phyloP scores from a whole-genome alignment of 2,329 filamentous ascomycete species.

The Exophiala alcalophila region DNA sequence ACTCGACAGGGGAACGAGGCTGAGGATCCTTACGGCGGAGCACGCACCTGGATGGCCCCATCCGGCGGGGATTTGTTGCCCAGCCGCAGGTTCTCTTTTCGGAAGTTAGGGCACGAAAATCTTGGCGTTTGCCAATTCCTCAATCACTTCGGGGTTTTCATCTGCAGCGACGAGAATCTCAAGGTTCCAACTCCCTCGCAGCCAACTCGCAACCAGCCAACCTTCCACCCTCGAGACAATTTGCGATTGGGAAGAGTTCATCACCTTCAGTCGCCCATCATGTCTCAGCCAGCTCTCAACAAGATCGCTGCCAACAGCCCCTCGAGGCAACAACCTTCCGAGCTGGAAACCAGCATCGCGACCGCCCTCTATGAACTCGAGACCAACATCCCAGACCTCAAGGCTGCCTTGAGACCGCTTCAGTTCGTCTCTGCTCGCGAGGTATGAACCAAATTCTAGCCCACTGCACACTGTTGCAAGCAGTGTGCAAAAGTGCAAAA shows the following conservation, averaged over 20 bases:
- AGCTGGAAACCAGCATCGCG: slow-evolving; percentile 96
- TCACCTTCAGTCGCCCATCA: slow-evolving; percentile 45
- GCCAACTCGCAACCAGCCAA: slow-evolving; percentile 14
- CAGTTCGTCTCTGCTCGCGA: slow-evolving; percentile 99
- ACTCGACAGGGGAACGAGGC: too few relatives aligned
- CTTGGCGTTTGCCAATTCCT: slow-evolving; percentile 12
- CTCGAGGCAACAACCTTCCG: slow-evolving; percentile 90
- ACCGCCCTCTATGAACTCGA: slow-evolving; percentile 98
- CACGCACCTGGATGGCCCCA: too few relatives aligned
- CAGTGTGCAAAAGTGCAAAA: neutral
- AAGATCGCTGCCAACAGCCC: slow-evolving; percentile 98
- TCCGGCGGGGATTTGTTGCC: neutral
- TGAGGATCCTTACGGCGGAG: neutral
- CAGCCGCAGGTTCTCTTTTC: slow-evolving; percentile 6
- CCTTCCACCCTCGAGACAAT: slow-evolving; percentile 22
- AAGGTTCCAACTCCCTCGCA: neutral
- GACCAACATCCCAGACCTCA: slow-evolving; percentile 98
- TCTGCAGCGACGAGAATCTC: slow-evolving; percentile 1
- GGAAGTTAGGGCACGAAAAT: slow-evolving; percentile 20
- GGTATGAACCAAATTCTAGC: slow-evolving; percentile 57
- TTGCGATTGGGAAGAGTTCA: slow-evolving; percentile 16
- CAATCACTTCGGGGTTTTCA: slow-evolving; percentile 6
- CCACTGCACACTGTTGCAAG: neutral
- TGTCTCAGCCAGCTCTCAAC: slow-evolving; percentile 71
- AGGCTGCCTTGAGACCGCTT: slow-evolving; percentile 90